A percentile compares a stretch with the other conserved stretches of the same genome.
These are phyloP conservation scores for Xylaria curta DNA, from an alignment of 495 filamentous ascomycete species.

Conservation along the genomic window DNA sequence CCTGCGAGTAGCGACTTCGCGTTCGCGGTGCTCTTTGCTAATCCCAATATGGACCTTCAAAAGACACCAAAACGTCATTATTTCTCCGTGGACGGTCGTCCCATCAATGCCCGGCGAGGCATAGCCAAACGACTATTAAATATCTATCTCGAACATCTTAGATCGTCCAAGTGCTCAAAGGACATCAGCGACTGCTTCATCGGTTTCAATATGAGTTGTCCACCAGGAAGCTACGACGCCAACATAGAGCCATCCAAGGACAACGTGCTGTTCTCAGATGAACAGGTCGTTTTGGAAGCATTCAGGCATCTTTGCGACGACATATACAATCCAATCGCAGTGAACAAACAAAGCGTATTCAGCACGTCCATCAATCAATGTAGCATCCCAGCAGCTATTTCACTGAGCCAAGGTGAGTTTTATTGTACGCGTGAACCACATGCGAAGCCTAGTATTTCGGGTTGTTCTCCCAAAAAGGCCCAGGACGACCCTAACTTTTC, in stretches of 20 bases:
- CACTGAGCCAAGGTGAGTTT: not conserved
- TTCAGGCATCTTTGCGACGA: slow-evolving; percentile 62
- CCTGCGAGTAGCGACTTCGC: slow-evolving; percentile 9
- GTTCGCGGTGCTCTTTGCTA: slow-evolving; percentile 68
- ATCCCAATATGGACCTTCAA: slow-evolving; percentile 53
- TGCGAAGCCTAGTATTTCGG: not conserved
- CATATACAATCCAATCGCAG: slow-evolving; percentile 50
- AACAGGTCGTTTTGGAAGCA: slow-evolving; percentile 53
- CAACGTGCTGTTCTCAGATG: slow-evolving; percentile 78
- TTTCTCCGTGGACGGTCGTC: slow-evolving; percentile 79
- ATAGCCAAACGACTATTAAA: slow-evolving; percentile 70
- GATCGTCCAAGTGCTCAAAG: slow-evolving; percentile 17
- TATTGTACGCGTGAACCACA: not conserved
- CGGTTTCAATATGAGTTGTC: slow-evolving; percentile 74
- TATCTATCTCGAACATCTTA: slow-evolving; percentile 37
- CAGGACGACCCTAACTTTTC: not conserved
- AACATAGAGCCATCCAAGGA: slow-evolving; percentile 94
- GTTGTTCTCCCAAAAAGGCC: not conserved
- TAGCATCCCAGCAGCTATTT: not conserved
- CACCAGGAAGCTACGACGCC: slow-evolving; percentile 75
- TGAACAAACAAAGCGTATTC: not conserved
- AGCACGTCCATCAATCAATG: not conserved
- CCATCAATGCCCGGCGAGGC: slow-evolving; percentile 68
- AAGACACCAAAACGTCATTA: slow-evolving; percentile 67
- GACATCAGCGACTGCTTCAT: slow-evolving; percentile 72